These are phyloP conservation scores for Baffinella frigidus DNA, from an alignment of 208 protist species.

Conservation along the genomic window DNA sequence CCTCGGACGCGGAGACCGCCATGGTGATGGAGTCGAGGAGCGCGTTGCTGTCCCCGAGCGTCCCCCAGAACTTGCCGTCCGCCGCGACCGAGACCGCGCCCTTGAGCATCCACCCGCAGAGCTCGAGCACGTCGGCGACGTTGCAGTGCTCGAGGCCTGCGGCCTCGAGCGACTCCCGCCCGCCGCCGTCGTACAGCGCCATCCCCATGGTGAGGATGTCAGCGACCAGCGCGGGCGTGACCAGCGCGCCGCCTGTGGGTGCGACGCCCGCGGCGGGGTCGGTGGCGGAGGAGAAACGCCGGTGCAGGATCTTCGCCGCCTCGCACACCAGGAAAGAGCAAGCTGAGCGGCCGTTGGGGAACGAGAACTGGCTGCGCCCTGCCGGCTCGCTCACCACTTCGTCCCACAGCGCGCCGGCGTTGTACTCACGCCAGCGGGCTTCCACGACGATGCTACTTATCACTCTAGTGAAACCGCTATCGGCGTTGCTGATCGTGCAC, in stretches of 20 bases:
- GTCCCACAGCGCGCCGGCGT: no score
- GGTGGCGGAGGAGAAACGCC: neutral
- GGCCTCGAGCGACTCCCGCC: neutral
- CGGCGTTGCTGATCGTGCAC: no score
- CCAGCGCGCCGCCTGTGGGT: no score
- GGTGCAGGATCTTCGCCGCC: neutral
- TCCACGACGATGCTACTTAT: no score
- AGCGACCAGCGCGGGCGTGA: neutral
- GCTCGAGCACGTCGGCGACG: neutral
- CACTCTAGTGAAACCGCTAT: no score
- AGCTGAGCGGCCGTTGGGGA: neutral
- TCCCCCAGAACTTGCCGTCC: neutral
- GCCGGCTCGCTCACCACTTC: neutral
- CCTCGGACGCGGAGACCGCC: neutral
- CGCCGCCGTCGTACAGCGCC: neutral
- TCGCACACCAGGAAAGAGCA: constrained; percentile 40
- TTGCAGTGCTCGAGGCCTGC: constrained; percentile 5
- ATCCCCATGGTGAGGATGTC: neutral
- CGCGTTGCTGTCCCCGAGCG: neutral
- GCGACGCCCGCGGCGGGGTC: no score
- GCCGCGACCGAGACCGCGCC: neutral
- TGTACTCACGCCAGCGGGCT: no score
- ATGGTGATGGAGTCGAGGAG: neutral
- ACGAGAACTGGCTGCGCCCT: constrained; percentile 24
- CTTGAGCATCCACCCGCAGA: neutral